phyloP scores from a whole-genome alignment of 805 yeast genomes.

The Starmerella floricola region DNA sequence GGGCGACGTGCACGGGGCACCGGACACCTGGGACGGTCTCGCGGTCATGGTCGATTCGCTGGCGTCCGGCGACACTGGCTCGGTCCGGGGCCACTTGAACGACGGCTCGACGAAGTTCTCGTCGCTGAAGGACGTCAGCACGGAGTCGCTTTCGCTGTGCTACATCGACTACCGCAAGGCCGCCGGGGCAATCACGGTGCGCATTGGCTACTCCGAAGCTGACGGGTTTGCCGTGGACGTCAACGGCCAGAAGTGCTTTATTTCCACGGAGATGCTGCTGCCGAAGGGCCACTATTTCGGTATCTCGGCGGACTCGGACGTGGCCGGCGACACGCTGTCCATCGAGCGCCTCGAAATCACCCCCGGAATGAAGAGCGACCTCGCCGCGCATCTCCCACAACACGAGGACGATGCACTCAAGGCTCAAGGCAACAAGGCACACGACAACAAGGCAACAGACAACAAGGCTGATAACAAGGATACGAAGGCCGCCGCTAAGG shows the following conservation, averaged over 20 bases:
- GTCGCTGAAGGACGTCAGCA: conserved; percentile 20
- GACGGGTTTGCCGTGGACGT: conserved; percentile 29
- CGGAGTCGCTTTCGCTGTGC: conserved; percentile 30
- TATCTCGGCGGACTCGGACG: conserved; percentile 26
- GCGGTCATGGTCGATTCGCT: conserved; percentile 31
- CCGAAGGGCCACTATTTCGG: conserved; percentile 29
- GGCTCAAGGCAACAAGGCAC: neutral
- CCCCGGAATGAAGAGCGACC: conserved; percentile 14
- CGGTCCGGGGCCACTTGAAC: conserved; percentile 32
- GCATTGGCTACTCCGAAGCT: conserved; percentile 27
- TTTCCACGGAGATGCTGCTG: conserved; percentile 26
- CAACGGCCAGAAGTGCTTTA: conserved; percentile 31
- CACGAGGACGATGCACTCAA: conserved; percentile 7
- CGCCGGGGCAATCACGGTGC: conserved; percentile 23
- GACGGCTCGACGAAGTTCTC: conserved; percentile 28
- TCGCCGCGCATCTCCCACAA: conserved; percentile 16
- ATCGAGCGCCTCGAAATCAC: conserved; percentile 10
- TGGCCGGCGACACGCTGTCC: conserved; percentile 17
- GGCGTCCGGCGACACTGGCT: conserved; percentile 19
- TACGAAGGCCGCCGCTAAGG: neutral
- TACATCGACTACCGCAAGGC: conserved; percentile 29
- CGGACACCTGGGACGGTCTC: conserved; percentile 33
- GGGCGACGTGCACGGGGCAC: conserved; percentile 31
- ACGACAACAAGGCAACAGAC: neutral
- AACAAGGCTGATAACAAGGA: neutral